phyloP scores from a whole-genome alignment of 2,329 filamentous ascomycete genomes.

The Geosmithia flava region DNA sequence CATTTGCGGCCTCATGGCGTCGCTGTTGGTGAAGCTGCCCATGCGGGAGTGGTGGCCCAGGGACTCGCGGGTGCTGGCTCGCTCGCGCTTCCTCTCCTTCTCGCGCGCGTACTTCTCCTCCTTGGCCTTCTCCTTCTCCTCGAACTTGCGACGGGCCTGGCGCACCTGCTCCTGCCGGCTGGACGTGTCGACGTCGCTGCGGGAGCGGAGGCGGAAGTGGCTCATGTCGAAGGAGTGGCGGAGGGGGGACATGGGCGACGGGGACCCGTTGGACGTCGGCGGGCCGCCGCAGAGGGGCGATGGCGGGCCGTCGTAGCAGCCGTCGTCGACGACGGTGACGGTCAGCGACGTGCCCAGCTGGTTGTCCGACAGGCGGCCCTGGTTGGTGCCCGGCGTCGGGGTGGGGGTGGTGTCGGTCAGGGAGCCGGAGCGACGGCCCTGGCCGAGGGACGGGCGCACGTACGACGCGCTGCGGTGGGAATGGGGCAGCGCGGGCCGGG shows the following conservation, averaged over 20 bases:
- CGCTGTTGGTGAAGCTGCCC: neutral
- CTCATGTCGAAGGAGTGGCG: constrained; percentile 45
- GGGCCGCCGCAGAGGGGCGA: constrained; percentile 11
- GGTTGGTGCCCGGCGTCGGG: neutral
- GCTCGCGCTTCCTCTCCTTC: constrained; percentile 44
- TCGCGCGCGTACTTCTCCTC: constrained; percentile 50
- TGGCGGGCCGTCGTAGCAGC: constrained; percentile 17
- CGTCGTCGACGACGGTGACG: constrained; percentile 19
- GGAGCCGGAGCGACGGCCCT: constrained; percentile 16
- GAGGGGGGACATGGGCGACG: constrained; percentile 34
- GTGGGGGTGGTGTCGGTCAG: neutral
- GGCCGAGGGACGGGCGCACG: constrained; percentile 5
- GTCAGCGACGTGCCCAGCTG: constrained; percentile 6
- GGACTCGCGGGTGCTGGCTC: constrained; percentile 44
- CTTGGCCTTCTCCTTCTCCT: constrained; percentile 48
- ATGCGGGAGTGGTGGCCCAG: constrained; percentile 19
- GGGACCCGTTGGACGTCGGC: constrained; percentile 9
- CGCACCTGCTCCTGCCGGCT: constrained; percentile 44
- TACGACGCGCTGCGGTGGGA: neutral
- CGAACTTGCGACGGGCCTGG: constrained; percentile 49
- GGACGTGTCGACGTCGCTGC: constrained; percentile 45
- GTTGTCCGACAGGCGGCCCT: neutral
- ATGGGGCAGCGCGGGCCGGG: constrained; percentile 10
- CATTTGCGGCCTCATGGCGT: constrained; percentile 11
- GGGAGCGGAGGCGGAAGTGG: constrained; percentile 46